Evolutionary conservation across 2,329 filamentous ascomycete species (phyloP), one percentile per base, ranked within the genome.

Genomic region (Beauveria sp.): DNA sequence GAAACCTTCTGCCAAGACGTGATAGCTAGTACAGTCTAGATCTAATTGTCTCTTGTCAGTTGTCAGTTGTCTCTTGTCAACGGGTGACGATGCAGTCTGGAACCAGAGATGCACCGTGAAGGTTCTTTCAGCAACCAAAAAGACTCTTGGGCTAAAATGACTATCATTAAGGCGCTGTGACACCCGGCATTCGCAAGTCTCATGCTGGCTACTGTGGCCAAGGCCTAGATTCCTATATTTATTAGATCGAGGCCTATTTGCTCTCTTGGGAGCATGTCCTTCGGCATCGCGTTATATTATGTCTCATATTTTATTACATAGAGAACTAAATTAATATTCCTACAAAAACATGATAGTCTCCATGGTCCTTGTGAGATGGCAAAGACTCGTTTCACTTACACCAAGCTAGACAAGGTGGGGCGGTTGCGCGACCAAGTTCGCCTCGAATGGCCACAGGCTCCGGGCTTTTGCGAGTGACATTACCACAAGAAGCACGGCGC

Each of bases 361-460:
- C 12, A 38, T 38, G 12, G 14, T 38, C 12, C 5, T 2, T 16
- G 6, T 3, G 34, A 38, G 34, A 38, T 42, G n/a, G 38, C 8
- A 40, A 20, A n/a, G 9, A 5, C 9, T 20, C 9, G 24, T 8
- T 38, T 51, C 38, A 59, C 18, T 59, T 22, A 52, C 57, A 59
- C 5, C 5, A 3, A 59, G 34, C n/a, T 18, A 6, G 8, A 22
- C 5, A n/a, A 24, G 47, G 58, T 60, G 58, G 58, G 58, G 58
- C 58, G 47, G 58, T 52, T 52, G 47, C 38, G 57, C 57, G 38
- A 59, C 46, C 38, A 10, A 46, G 26, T 50, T 54, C 26, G n/a
- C 24, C 7, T 20, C 6, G 2, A 16, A 9, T 18, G 49, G 34
- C 51, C 59, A 51, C 59, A 56, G 56, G 34, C 43, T 50, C 58